Conservation (phyloP, 495 filamentous ascomycete species). For the Neurospora sp. region DNA sequence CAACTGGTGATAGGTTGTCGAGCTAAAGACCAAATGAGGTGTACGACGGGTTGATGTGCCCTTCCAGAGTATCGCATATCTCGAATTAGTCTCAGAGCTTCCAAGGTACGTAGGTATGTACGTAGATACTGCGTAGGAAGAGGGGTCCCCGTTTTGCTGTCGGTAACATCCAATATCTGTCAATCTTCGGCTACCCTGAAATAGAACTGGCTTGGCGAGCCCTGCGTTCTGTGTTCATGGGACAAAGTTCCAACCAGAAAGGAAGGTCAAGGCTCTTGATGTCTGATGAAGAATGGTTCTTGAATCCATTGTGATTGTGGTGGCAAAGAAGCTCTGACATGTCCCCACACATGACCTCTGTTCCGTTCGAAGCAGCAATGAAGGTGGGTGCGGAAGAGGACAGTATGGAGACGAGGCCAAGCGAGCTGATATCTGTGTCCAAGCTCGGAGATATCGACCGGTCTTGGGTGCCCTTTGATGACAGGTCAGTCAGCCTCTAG, state of each 20-base stretch:
- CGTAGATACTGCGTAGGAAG: background rate
- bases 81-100: background rate
- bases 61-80: background rate
- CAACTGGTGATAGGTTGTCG: background rate
- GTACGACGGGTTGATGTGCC: background rate
- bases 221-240: background rate
- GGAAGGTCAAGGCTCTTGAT: background rate
- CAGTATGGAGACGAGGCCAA: background rate
- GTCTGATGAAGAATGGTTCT: background rate
- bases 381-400: background rate
- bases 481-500: background rate
- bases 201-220: conserved; percentile 10
- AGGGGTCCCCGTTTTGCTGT: background rate
- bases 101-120: background rate
- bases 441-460: background rate
- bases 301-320: background rate
- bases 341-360: background rate
- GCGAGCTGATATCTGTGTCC: background rate
- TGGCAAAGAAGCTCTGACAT: background rate
- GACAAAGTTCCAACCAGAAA: background rate
- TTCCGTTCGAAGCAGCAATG: background rate
- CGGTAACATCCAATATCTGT: conserved; percentile 11
- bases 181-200: conserved; percentile 18
- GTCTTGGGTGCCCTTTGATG: background rate
- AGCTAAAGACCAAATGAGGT: background rate